Conservation (phyloP, 805 yeast species). For the Candida dendrica region DNA sequence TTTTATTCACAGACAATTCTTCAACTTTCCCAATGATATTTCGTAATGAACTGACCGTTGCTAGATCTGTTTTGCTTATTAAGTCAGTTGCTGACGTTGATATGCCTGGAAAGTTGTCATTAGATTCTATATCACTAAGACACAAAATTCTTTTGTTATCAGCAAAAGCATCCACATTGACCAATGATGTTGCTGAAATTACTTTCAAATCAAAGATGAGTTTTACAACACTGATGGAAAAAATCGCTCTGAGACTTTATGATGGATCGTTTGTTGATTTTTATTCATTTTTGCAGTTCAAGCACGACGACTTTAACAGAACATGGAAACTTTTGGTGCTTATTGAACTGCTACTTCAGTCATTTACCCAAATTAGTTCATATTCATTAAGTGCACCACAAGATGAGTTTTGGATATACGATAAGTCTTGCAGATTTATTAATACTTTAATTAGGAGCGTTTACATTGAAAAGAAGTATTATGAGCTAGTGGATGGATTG, state of each 20-base stretch:
- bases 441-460: background rate
- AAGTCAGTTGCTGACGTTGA: background rate
- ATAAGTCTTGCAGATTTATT: background rate
- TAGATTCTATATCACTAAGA: conserved; percentile 3
- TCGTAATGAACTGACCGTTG: conserved; percentile 9
- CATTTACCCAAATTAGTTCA: conserved; percentile 13
- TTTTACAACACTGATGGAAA: background rate
- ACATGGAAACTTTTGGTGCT: conserved; percentile 2
- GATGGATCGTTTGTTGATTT: background rate
- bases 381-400: conserved; percentile 4
- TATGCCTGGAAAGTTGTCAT: background rate
- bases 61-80: conserved; percentile 10
- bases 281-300: conserved; percentile 6
- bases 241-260: background rate
- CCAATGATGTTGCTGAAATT: too few species aligned
- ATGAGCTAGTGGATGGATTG: background rate
- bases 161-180: background rate
- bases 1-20: conserved; percentile 3
- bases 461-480: background rate
- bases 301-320: conserved; percentile 5
- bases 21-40: conserved; percentile 6
- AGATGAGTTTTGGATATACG: conserved; percentile 4
- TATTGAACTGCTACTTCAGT: conserved; percentile 2
- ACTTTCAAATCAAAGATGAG: background rate
- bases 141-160: background rate